Conservation (phyloP, 805 yeast species). For the Ogataea ramenticola region DNA sequence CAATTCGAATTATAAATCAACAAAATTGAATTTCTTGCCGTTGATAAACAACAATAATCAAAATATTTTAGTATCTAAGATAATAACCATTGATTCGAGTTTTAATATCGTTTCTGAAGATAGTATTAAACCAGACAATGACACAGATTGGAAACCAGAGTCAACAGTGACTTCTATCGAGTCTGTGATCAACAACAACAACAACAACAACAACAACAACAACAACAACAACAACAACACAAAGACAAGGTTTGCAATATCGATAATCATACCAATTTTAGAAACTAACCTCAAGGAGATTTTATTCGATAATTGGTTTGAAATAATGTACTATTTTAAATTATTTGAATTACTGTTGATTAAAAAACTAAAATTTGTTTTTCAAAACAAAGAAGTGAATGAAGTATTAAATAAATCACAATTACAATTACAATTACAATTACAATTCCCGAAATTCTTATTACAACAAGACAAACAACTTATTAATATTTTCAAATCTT, state of each 20-base stretch:
- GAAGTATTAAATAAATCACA: neutral
- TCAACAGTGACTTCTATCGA: slow-evolving; percentile 24
- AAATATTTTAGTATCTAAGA: slow-evolving; percentile 37
- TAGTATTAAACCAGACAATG: no score
- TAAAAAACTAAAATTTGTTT: slow-evolving; percentile 27
- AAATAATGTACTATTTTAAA: slow-evolving; percentile 32
- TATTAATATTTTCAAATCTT: slow-evolving; percentile 25
- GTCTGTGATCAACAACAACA: neutral
- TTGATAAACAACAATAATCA: slow-evolving; percentile 16
- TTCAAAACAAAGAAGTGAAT: slow-evolving; percentile 3
- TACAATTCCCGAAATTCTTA: slow-evolving; percentile 20
- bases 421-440: neutral
- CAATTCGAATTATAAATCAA: slow-evolving; percentile 32
- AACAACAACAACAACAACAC: neutral
- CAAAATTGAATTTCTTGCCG: slow-evolving; percentile 43
- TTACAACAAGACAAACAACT: slow-evolving; percentile 41
- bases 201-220: no score
- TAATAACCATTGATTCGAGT: slow-evolving; percentile 29
- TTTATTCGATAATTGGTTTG: slow-evolving; percentile 43
- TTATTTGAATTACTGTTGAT: slow-evolving; percentile 32
- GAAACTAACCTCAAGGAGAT: slow-evolving; percentile 23
- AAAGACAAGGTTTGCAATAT: slow-evolving; percentile 36
- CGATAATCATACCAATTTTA: slow-evolving; percentile 38
- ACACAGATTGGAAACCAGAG: slow-evolving; percentile 33
- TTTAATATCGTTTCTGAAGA: slow-evolving; percentile 3